Evolutionary conservation across 208 protist genomes (phyloP).

Genomic region (Leishmania tropica): DNA sequence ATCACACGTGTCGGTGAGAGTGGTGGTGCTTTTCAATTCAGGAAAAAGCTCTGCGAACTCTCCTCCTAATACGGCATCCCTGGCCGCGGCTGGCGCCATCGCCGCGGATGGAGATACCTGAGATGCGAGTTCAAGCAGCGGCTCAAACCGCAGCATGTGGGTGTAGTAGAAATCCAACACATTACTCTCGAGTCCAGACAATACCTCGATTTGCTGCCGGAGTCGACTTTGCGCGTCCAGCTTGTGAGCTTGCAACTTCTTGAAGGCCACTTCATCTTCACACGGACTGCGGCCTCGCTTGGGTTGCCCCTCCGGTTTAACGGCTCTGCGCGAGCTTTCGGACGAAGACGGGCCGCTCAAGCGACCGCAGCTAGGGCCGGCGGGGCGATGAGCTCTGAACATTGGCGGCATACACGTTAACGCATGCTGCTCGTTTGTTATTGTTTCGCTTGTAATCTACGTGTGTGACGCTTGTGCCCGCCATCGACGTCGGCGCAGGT

Average conservation of each 20-base stretch:
- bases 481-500: neutral
- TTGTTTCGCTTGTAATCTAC: neutral
- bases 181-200: conserved; percentile 40
- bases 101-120: neutral
- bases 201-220: conserved; percentile 1
- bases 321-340: neutral
- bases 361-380: neutral
- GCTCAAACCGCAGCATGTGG: conserved; percentile 46
- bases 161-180: conserved; percentile 70
- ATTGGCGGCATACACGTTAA: neutral
- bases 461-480: neutral
- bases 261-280: conserved; percentile 31
- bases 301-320: neutral
- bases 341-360: neutral
- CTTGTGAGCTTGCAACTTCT: conserved; percentile 12
- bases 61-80: neutral
- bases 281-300: conserved; percentile 36
- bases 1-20: neutral
- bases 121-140: neutral
- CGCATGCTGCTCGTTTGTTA: neutral
- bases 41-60: conserved; percentile 12
- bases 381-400: conserved; percentile 12
- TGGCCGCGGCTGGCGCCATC: neutral
- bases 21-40: neutral
- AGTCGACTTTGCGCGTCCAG: conserved; percentile 6